These are phyloP conservation scores for Nakazawaea ishiwadae DNA, from an alignment of 805 yeast species.

Conservation along the genomic window DNA sequence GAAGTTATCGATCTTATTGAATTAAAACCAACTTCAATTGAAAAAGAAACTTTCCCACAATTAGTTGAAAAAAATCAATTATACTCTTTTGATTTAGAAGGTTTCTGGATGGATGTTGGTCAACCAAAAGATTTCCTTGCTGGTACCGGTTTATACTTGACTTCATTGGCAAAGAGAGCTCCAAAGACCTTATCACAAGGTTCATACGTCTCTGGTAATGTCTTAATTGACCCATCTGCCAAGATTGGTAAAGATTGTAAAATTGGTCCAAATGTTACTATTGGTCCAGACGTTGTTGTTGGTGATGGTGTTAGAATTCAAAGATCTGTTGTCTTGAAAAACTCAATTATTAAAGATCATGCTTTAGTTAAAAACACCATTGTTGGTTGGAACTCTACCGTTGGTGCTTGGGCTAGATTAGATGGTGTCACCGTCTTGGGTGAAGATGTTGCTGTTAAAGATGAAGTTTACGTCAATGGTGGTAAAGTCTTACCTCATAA, in stretches of 20 bases:
- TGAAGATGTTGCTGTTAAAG: slow-evolving; percentile 98
- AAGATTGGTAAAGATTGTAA: slow-evolving; percentile 88
- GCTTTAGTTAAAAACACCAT: slow-evolving; percentile 97
- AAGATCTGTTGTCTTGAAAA: slow-evolving; percentile 87
- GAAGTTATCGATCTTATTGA: slow-evolving; percentile 94
- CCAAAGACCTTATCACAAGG: slow-evolving; percentile 62
- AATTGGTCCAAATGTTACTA: slow-evolving; percentile 97
- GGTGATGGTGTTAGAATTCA: slow-evolving; percentile 99
- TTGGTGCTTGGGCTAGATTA: slow-evolving; percentile 98
- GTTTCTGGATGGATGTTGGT: slow-evolving; percentile 99
- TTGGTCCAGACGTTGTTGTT: slow-evolving; percentile 92
- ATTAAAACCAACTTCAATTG: slow-evolving; percentile 97
- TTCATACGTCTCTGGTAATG: slow-evolving; percentile 77
- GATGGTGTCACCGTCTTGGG: slow-evolving; percentile 98
- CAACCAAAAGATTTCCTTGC: slow-evolving; percentile 99
- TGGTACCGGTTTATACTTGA: slow-evolving; percentile 89
- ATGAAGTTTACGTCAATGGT: slow-evolving; percentile 98
- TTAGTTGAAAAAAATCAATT: slow-evolving; percentile 84
- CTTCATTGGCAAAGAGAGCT: slow-evolving; percentile 76
- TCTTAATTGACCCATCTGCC: slow-evolving; percentile 91
- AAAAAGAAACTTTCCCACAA: slow-evolving; percentile 98
- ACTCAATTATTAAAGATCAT: slow-evolving; percentile 92
- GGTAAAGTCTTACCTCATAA: slow-evolving; percentile 99
- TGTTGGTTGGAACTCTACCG: slow-evolving; percentile 98
- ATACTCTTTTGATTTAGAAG: slow-evolving; percentile 96